Conservation (phyloP, 768 basidiomycete genomes). For the Hygrophorus pudorinus region DNA sequence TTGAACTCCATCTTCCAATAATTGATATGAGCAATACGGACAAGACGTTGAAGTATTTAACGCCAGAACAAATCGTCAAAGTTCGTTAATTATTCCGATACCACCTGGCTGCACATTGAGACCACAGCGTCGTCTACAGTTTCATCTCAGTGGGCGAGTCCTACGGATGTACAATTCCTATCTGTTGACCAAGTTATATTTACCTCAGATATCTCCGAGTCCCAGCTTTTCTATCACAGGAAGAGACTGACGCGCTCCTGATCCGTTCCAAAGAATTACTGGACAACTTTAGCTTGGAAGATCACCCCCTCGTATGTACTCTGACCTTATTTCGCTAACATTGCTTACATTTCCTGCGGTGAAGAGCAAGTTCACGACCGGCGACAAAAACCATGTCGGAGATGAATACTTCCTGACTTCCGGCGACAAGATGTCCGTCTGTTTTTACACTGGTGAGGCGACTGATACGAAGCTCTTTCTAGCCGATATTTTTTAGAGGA, state of each 20-base stretch:
- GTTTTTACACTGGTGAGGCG: background rate
- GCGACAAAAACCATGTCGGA: slow-evolving; percentile 68
- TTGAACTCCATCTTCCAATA: background rate
- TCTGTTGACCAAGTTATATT: background rate
- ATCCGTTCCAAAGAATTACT: slow-evolving; percentile 65
- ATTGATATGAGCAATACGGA: background rate
- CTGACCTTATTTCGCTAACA: background rate
- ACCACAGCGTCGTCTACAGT: slow-evolving; percentile 24
- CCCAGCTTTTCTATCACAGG: slow-evolving; percentile 55
- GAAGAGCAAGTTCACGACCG: slow-evolving; percentile 87
- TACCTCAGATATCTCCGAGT: slow-evolving; percentile 64
- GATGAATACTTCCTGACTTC: slow-evolving; percentile 91
- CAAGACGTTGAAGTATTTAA: slow-evolving; percentile 36
- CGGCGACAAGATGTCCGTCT: slow-evolving; percentile 74
- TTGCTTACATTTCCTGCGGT: background rate
- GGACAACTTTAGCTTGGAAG: slow-evolving; percentile 63
- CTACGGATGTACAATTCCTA: background rate
- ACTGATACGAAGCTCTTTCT: background rate
- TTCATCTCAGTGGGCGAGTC: slow-evolving; percentile 48
- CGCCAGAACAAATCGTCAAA: slow-evolving; percentile 48
- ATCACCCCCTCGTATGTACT: slow-evolving; percentile 66
- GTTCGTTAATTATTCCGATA: slow-evolving; percentile 20
- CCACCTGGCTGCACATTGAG: background rate
- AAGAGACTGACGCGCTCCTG: slow-evolving; percentile 53
- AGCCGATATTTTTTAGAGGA: slow-evolving; percentile 88